Conservation (phyloP, 768 basidiomycete species). For the Omphalotus guepiniiformis region DNA sequence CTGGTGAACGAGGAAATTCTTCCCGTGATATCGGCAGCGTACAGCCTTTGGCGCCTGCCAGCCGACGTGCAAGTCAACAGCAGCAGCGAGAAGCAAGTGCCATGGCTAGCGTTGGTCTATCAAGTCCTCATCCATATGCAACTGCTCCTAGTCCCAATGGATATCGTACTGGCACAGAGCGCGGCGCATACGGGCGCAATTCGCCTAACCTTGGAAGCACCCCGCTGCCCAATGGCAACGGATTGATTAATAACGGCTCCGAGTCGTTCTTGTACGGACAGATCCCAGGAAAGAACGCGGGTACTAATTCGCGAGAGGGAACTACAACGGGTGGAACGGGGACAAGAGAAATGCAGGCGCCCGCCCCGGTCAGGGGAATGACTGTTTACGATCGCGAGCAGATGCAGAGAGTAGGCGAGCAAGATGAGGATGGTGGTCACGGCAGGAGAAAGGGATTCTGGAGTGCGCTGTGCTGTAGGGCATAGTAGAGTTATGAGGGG, state of each 20-base stretch:
- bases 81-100: conserved; percentile 39
- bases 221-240: conserved; percentile 35
- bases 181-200: conserved; percentile 49
- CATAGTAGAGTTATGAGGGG: conserved; percentile 30
- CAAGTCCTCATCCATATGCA: conserved; percentile 70
- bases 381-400: conserved; percentile 64
- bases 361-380: conserved; percentile 45
- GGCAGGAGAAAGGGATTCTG: conserved; percentile 61
- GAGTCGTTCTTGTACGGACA: conserved; percentile 71
- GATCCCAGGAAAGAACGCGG: conserved; percentile 38
- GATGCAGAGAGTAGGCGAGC: conserved; percentile 53
- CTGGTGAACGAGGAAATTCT: conserved; percentile 42
- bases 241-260: conserved; percentile 47
- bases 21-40: conserved; percentile 58
- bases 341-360: conserved; percentile 26
- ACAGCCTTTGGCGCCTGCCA: conserved; percentile 62
- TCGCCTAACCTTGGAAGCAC: conserved; percentile 42
- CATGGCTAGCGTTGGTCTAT: conserved; percentile 35
- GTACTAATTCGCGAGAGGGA: conserved; percentile 48
- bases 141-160: conserved; percentile 54
- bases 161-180: conserved; percentile 40
- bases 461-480: conserved; percentile 66
- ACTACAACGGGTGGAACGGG: conserved; percentile 43
- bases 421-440: conserved; percentile 62
- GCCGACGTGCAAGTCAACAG: conserved; percentile 66